Evolutionary conservation across 1,284 basidiomycete genomes (phyloP).

Genomic region (Puccinia hordei): DNA sequence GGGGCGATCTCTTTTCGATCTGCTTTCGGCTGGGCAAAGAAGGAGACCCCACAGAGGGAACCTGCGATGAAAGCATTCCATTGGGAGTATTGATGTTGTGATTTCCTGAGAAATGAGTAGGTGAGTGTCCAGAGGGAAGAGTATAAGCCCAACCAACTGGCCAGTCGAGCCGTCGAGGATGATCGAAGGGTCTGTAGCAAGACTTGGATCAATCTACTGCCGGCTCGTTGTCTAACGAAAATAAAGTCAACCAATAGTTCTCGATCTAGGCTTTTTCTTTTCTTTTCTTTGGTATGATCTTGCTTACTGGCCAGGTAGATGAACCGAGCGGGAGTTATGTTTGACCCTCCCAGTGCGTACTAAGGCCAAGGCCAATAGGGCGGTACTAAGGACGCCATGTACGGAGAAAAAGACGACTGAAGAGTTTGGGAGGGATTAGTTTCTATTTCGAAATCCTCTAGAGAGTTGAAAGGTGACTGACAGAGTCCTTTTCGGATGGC

Average conservation of each 20-base stretch:
- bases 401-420: constrained; percentile 48
- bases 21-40: constrained; percentile 38
- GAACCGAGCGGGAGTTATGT: neutral
- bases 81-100: neutral
- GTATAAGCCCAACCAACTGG: constrained; percentile 35
- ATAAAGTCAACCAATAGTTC: neutral
- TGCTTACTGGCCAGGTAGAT: neutral
- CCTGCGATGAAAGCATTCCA: constrained; percentile 49
- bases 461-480: neutral
- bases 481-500: constrained; percentile 43
- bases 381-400: constrained; percentile 32
- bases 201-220: constrained; percentile 5
- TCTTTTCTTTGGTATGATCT: neutral
- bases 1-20: constrained; percentile 44
- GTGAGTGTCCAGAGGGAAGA: constrained; percentile 43
- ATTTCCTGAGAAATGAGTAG: constrained; percentile 39
- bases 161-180: constrained; percentile 29
- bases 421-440: neutral
- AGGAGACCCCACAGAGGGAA: constrained; percentile 38
- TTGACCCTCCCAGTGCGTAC: constrained; percentile 16
- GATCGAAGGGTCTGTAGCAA: constrained; percentile 24
- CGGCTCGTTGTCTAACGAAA: neutral
- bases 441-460: neutral
- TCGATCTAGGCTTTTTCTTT: neutral
- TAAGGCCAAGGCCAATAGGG: constrained; percentile 28